Conservation (phyloP, 2,329 filamentous ascomycete genomes). For the Huntiella abstrusa region DNA sequence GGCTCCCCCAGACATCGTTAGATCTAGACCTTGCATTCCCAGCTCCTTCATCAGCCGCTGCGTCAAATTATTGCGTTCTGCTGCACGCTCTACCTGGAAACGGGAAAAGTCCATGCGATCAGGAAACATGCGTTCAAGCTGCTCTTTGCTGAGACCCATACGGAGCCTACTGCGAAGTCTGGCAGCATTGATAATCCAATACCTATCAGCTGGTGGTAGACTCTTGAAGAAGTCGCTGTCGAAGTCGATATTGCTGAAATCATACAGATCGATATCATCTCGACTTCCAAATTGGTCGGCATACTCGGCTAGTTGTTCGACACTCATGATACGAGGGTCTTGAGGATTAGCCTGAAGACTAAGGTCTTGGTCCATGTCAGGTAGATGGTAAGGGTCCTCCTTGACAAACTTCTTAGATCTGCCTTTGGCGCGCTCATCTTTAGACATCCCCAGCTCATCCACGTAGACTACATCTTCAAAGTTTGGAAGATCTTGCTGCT, state of each 20-base stretch:
- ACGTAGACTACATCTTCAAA: constrained; percentile 63
- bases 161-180: constrained; percentile 69
- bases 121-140: constrained; percentile 90
- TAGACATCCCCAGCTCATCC: constrained; percentile 69
- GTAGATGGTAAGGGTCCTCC: constrained; percentile 88
- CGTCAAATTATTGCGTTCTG: constrained; percentile 82
- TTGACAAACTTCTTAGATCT: constrained; percentile 55
- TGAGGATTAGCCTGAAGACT: constrained; percentile 75
- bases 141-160: constrained; percentile 94
- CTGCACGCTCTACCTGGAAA: constrained; percentile 90
- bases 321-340: constrained; percentile 89
- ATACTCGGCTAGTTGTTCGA: constrained; percentile 86
- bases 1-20: constrained; percentile 40
- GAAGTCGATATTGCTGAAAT: constrained; percentile 98
- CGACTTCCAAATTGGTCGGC: constrained; percentile 80
- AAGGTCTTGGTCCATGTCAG: constrained; percentile 62
- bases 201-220: constrained; percentile 72
- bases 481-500: constrained; percentile 42
- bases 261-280: constrained; percentile 80
- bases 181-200: constrained; percentile 94
- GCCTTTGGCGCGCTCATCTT: constrained; percentile 52
- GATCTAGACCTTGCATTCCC: constrained; percentile 64
- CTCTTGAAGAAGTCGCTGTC: constrained; percentile 90
- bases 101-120: constrained; percentile 92
- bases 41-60: constrained; percentile 89